Percentiles rank a stretch among this genome's conserved stretches.
These are phyloP conservation scores for Immersiella caudata DNA, from an alignment of 495 filamentous ascomycete genomes.

Conservation along the genomic window DNA sequence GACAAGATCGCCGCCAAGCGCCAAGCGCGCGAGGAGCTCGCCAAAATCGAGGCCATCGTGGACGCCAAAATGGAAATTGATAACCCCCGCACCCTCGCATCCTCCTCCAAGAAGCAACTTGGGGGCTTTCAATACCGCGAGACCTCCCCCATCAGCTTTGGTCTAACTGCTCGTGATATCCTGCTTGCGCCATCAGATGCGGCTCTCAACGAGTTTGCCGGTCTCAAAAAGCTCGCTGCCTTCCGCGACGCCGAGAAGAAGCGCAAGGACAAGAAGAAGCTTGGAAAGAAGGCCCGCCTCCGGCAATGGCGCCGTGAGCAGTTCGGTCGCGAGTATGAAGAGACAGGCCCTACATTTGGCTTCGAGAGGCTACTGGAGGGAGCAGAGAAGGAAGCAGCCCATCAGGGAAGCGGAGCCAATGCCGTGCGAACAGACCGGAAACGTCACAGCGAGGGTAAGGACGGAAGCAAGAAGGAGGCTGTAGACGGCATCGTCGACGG, in stretches of 20 bases:
- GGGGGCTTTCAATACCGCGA: slow-evolving; percentile 85
- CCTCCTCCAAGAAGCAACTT: slow-evolving; percentile 26
- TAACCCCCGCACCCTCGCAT: slow-evolving; percentile 55
- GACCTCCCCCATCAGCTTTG: slow-evolving; percentile 86
- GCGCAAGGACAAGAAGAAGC: slow-evolving; percentile 76
- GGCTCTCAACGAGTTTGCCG: slow-evolving; percentile 86
- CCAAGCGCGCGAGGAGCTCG: slow-evolving; percentile 72
- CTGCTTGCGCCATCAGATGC: slow-evolving; percentile 81
- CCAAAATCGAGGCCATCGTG: slow-evolving; percentile 83
- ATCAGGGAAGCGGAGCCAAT: slow-evolving; percentile 25
- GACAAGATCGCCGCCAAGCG: slow-evolving; percentile 73
- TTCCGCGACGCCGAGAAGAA: slow-evolving; percentile 91
- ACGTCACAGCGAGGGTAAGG: background rate
- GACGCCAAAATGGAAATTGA: slow-evolving; percentile 78
- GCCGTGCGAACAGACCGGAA: slow-evolving; percentile 13
- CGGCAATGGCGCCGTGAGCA: slow-evolving; percentile 90
- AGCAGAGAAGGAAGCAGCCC: slow-evolving; percentile 18
- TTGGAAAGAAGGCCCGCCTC: slow-evolving; percentile 89
- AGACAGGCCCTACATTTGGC: slow-evolving; percentile 51
- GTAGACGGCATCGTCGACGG: slow-evolving; percentile 35
- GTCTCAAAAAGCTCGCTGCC: slow-evolving; percentile 89
- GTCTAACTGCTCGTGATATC: slow-evolving; percentile 86
- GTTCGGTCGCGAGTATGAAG: slow-evolving; percentile 70
- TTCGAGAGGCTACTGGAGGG: slow-evolving; percentile 39
- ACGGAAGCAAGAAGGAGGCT: slow-evolving; percentile 18